These are phyloP conservation scores for baker's yeast (Saccharomyces cerevisiae) DNA, from an alignment of 805 yeast genomes.

Conservation along the genomic window DNA sequence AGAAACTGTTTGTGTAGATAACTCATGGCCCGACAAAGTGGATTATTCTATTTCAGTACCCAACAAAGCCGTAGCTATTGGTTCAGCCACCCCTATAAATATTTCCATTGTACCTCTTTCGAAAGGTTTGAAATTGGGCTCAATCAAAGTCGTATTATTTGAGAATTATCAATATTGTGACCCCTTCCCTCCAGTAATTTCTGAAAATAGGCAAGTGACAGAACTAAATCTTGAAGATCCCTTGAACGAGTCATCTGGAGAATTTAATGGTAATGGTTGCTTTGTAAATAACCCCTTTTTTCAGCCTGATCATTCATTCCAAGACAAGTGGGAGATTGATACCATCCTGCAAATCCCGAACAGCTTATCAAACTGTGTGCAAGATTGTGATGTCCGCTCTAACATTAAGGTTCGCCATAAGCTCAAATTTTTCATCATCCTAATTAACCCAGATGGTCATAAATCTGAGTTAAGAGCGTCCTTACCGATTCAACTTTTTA, in stretches of 20 bases:
- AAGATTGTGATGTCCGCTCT: conserved; percentile 68
- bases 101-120: conserved; percentile 68
- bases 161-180: conserved; percentile 63
- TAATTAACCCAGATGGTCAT: conserved; percentile 86
- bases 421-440: conserved; percentile 67
- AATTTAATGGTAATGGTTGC: conserved; percentile 16
- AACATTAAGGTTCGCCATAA: conserved; percentile 83
- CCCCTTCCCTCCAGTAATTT: conserved; percentile 45
- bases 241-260: conserved; percentile 31
- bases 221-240: conserved; percentile 41
- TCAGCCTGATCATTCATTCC: conserved; percentile 22
- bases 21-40: conserved; percentile 90
- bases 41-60: conserved; percentile 86
- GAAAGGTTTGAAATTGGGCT: conserved; percentile 74
- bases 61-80: conserved; percentile 81
- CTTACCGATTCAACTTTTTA: conserved; percentile 67
- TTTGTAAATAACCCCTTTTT: conserved; percentile 17
- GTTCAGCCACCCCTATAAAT: conserved; percentile 64
- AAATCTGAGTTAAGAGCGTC: conserved; percentile 87
- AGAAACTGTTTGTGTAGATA: conserved; percentile 89
- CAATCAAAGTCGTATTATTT: conserved; percentile 55
- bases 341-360: conserved; percentile 60
- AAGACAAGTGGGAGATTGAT: conserved; percentile 69
- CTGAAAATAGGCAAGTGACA: conserved; percentile 54
- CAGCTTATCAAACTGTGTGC: conserved; percentile 67